Conservation (phyloP, 768 basidiomycete species). For the Pisolithus tinctorius region DNA sequence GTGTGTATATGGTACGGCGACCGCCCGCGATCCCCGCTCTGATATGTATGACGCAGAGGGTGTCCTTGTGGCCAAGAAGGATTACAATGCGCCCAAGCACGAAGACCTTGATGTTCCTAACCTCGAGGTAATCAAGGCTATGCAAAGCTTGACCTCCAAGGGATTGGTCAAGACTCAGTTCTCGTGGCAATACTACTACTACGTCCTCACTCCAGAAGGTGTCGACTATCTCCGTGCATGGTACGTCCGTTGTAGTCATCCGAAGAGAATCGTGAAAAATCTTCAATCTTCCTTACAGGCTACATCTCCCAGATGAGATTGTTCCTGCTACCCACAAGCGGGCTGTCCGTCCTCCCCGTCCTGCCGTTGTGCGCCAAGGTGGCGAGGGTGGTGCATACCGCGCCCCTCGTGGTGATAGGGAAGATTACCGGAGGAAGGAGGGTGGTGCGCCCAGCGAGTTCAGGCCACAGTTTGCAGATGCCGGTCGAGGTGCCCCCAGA, state of each 20-base stretch:
- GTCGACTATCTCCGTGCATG: conserved; percentile 96
- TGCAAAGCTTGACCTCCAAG: conserved; percentile 61
- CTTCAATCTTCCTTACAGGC: conserved; percentile 38
- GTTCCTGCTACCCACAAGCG: conserved; percentile 98
- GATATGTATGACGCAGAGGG: conserved; percentile 57
- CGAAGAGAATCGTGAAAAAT: background rate
- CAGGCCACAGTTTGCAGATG: conserved; percentile 83
- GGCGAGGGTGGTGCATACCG: conserved; percentile 80
- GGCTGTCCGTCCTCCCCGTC: conserved; percentile 80
- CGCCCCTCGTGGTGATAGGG: conserved; percentile 81
- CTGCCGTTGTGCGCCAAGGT: conserved; percentile 65
- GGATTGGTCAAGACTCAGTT: conserved; percentile 98
- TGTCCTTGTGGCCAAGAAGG: conserved; percentile 98
- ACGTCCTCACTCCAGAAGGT: conserved; percentile 93
- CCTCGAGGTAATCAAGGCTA: conserved; percentile 64
- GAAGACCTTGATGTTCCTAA: conserved; percentile 77
- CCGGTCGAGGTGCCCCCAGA: conserved; percentile 82
- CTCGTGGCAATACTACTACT: conserved; percentile 99
- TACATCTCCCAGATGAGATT: conserved; percentile 92
- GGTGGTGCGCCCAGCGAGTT: conserved; percentile 82
- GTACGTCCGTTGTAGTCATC: conserved; percentile 22
- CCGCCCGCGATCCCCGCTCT: background rate
- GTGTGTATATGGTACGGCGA: conserved; percentile 36
- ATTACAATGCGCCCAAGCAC: conserved; percentile 96
- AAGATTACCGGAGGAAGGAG: conserved; percentile 87